Base-by-base conservation (phyloP, 441 rosid species). In the Mallotus japonicus region DNA sequence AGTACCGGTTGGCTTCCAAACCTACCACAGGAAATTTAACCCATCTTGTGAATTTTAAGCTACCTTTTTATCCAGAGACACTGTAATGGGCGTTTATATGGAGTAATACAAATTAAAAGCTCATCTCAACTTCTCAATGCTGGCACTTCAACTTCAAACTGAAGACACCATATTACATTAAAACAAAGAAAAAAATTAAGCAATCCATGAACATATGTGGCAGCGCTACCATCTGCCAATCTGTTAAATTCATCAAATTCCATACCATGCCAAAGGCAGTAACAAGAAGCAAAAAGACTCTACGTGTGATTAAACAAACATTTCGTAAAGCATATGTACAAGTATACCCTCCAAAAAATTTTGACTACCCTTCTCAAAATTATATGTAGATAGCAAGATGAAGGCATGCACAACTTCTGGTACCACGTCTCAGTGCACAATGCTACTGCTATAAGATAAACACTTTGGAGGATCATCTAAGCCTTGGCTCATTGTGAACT, bases 321-420 rank as follows among this genome's bases (percentile, higher is more conserved):
- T 50, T 62, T 2, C 28, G 69, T 57, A 64, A 46, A 53, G 32
- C 56, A 9, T 76, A 78, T 84, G 73, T 82, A 84, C 87, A 82
- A 56, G 72, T 72, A 72, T 82, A 73, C 65, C 79, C 55, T 49
- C 73, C 75, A 44, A 58, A 42, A 40, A 37, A 55, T 54, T 67
- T 70, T 51, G 61, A 76, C 47, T 6, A 61, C 32, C 37, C 24
- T 12, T 42, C 68, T n/a, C 75, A 72, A 74, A 65, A 72, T 61
- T 46, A 75, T 53, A 53, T 51, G 50, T 40, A 22, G 32, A 55
- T 53, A 61, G 16, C 53, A 14, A 14, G 54, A 70, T 44, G 19
- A 69, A 15, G 13, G 34, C 9, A 37, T 54, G 37, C 10, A 7
- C 8, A 14, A 61, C 50, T 44, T 53, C 9, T 11, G 6, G 14